Percentiles rank a stretch among this genome's conserved stretches.
Evolutionary conservation across 192 early-diverging fungal species (phyloP).

Genomic region (Coemansia sp.): DNA sequence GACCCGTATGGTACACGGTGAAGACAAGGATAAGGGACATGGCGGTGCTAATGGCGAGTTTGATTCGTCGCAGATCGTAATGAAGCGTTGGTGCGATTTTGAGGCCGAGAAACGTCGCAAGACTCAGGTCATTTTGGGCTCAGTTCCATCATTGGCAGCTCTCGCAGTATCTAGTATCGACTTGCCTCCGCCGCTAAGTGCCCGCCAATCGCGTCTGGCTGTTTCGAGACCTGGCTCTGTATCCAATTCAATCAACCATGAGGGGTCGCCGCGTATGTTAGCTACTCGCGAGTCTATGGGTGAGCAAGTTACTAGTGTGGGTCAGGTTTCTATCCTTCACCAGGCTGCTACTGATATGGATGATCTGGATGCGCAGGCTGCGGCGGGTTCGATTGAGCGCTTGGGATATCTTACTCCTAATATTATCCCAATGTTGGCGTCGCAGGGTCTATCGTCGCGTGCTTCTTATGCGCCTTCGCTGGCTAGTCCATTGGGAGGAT

Average conservation of each 20-base stretch:
- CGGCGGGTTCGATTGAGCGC: conserved; percentile 49
- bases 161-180: conserved; percentile 29
- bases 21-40: conserved; percentile 67
- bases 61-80: conserved; percentile 65
- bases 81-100: conserved; percentile 82
- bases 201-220: conserved; percentile 33
- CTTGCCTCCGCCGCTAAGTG: conserved; percentile 6
- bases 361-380: conserved; percentile 39
- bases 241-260: conserved; percentile 22
- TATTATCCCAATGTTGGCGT: conserved; percentile 45
- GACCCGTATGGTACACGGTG: conserved; percentile 88
- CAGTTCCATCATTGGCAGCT: conserved; percentile 37
- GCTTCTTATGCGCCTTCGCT: conserved; percentile 14
- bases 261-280: background rate
- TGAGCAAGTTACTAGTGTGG: conserved; percentile 18
- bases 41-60: conserved; percentile 67
- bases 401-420: conserved; percentile 59
- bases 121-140: conserved; percentile 53
- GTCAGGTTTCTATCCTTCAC: conserved; percentile 39
- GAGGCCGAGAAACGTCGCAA: conserved; percentile 59
- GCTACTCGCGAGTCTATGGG: background rate
- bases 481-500: conserved; percentile 17
- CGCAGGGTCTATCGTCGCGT: conserved; percentile 30
- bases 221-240: conserved; percentile 24
- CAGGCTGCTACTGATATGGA: conserved; percentile 37